Base-by-base conservation (phyloP, 257 asterid genomes). In the Primulina eburnea region DNA sequence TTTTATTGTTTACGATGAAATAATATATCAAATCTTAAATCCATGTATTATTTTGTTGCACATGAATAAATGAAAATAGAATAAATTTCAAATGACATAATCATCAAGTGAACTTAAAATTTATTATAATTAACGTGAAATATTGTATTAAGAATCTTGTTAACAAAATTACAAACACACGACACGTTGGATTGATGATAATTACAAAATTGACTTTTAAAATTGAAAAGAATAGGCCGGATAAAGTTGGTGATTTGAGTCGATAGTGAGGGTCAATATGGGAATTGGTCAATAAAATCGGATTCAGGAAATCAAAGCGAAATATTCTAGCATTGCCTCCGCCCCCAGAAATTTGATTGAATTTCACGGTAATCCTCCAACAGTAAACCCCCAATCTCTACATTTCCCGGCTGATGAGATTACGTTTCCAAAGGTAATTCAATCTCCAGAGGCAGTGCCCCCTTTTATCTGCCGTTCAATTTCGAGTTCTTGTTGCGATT, bases 401-500 rank as follows among this genome's bases (percentile, higher is more conserved):
- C 32, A 47, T 7, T 55, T 32, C 30, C 12, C 20, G 50, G n/a
- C 53, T n/a, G 53, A 43, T 43, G 67, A 59, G 78, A 64, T 70
- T 59, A 16, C 68, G 26, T 64, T 1, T 30, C 73, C 67, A 70
- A 65, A 38, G 68, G 83, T 77, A 82, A 73, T 64, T 37, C 53
- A 56, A 50, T 50, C 8, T 14, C 56, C 56, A 5, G 53, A 3
- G n/a, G 53, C 43, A 35, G 53, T 14, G n/a, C 4, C n/a, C 14
- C 18, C 21, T 14, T 47, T 5, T 1, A 6, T 14, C 8, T 5
- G 7, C 20, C 2, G 57, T 50, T 50, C 57, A 16, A 47, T 47
- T 47, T 50, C 17, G 2, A 50, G 2, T 50, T 50, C 7, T 50
- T 50, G 7, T 50, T 16, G 57, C 5, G 3, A 16, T 50, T 50